These are phyloP conservation scores for Nyssa sinensis DNA, from an alignment of 148 eudicot species.

Conservation along the genomic window DNA sequence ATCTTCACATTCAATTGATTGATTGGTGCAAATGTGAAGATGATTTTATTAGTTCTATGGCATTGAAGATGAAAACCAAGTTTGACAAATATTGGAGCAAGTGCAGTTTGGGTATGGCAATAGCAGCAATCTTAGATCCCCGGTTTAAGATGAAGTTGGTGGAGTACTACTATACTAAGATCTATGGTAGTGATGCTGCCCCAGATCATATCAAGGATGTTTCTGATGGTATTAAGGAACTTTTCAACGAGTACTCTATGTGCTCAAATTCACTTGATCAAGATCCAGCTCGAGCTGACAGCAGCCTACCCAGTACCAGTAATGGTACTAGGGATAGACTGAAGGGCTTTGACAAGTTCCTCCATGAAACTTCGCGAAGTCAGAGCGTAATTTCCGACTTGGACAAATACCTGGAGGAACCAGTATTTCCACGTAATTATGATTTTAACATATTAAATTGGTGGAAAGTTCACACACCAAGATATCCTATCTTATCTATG, in stretches of 20 bases:
- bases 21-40: slow-evolving; percentile 89
- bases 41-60: slow-evolving; percentile 63
- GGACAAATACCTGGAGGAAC: slow-evolving; percentile 91
- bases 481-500: slow-evolving; percentile 89
- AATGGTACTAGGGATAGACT: slow-evolving; percentile 69
- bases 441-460: slow-evolving; percentile 84
- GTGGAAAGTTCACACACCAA: slow-evolving; percentile 98
- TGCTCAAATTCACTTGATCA: slow-evolving; percentile 53
- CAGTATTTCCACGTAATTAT: slow-evolving; percentile 73
- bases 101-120: slow-evolving; percentile 70
- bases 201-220: slow-evolving; percentile 62
- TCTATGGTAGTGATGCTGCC: slow-evolving; percentile 73
- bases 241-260: slow-evolving; percentile 70
- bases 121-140: slow-evolving; percentile 92
- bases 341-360: slow-evolving; percentile 85
- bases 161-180: slow-evolving; percentile 80
- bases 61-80: slow-evolving; percentile 71
- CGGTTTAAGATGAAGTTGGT: slow-evolving; percentile 91
- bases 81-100: slow-evolving; percentile 81
- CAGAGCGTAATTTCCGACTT: slow-evolving; percentile 69
- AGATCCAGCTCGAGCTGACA: slow-evolving; percentile 40
- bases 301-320: slow-evolving; percentile 45
- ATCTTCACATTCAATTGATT: slow-evolving; percentile 65
- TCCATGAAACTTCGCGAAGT: slow-evolving; percentile 81
- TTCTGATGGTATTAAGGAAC: slow-evolving; percentile 63